phyloP scores from a whole-genome alignment of 2,329 filamentous ascomycete species.

The Colletotrichum incanum region DNA sequence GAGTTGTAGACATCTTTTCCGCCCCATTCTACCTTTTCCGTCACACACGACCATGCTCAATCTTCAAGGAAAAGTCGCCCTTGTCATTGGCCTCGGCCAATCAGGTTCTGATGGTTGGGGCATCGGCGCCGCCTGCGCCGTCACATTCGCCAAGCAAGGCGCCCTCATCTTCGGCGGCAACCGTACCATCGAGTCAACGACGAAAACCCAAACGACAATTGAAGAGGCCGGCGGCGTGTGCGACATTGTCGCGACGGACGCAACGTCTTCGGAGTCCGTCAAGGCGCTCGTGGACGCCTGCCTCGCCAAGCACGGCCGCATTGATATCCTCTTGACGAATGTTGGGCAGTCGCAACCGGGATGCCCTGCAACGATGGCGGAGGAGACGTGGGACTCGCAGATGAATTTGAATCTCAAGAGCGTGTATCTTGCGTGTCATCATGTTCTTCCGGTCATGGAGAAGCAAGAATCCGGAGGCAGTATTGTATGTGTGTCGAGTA shows the following conservation, averaged over 20 bases:
- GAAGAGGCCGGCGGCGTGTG: constrained; percentile 52
- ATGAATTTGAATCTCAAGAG: constrained; percentile 70
- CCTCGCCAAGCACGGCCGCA: constrained; percentile 65
- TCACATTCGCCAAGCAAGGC: constrained; percentile 63
- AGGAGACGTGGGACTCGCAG: constrained; percentile 67
- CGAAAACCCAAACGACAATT: constrained; percentile 58
- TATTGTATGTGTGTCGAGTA: constrained; percentile 63
- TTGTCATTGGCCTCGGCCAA: constrained; percentile 64
- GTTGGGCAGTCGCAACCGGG: constrained; percentile 71
- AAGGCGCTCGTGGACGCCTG: constrained; percentile 68
- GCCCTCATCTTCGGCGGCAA: constrained; percentile 68
- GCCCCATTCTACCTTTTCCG: background rate
- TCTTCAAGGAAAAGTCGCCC: constrained; percentile 60
- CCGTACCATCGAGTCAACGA: constrained; percentile 57
- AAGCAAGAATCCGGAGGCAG: constrained; percentile 57
- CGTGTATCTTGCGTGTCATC: constrained; percentile 68
- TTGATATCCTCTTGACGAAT: constrained; percentile 75
- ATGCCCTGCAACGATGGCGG: constrained; percentile 62
- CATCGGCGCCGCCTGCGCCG: constrained; percentile 66
- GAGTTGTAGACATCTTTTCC: constrained; percentile 9
- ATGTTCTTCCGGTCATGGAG: constrained; percentile 70
- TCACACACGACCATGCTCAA: constrained; percentile 47
- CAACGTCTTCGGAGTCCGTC: constrained; percentile 67
- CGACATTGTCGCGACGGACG: constrained; percentile 62
- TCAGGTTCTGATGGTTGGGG: constrained; percentile 63